These are phyloP conservation scores for Cryphonectria radicalis DNA, from an alignment of 2,329 filamentous ascomycete species.

Conservation along the genomic window DNA sequence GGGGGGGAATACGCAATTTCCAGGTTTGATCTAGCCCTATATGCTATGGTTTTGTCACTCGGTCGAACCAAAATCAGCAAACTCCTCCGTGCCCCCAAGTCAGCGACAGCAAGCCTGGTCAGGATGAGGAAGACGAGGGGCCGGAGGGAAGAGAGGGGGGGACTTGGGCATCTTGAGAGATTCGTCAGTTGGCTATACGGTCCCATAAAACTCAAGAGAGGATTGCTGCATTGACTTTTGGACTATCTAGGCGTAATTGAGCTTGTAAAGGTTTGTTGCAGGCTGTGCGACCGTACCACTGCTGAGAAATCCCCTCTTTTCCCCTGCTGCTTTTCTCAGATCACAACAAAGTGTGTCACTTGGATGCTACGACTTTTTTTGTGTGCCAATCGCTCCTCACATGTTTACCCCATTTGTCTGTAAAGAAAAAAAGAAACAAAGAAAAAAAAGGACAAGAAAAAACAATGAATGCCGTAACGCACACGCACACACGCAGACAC, in stretches of 20 bases:
- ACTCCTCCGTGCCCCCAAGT: neutral
- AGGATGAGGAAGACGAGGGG: neutral
- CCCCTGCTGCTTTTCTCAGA: constrained; percentile 18
- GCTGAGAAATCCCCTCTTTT: constrained; percentile 12
- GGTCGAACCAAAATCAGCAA: neutral
- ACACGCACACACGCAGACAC: constrained; percentile 32
- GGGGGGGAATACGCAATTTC: neutral
- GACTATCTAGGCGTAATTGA: constrained; percentile 29
- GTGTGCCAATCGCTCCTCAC: constrained; percentile 25
- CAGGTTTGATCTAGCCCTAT: neutral
- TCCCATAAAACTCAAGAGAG: neutral
- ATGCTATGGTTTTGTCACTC: neutral
- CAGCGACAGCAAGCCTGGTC: neutral
- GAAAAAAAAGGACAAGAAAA: constrained; percentile 29
- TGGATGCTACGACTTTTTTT: constrained; percentile 27
- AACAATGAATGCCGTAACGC: constrained; percentile 39
- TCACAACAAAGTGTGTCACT: constrained; percentile 11
- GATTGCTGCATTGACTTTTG: constrained; percentile 27
- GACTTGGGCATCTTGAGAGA: neutral
- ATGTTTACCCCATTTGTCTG: constrained; percentile 22
- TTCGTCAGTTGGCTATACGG: neutral
- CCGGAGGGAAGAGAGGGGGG: too few species aligned
- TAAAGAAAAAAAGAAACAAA: constrained; percentile 31
- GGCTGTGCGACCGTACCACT: constrained; percentile 11
- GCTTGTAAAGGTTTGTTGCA: constrained; percentile 23